These are phyloP conservation scores for Orbilia brochopaga DNA, from an alignment of 2,329 filamentous ascomycete genomes.

Conservation along the genomic window DNA sequence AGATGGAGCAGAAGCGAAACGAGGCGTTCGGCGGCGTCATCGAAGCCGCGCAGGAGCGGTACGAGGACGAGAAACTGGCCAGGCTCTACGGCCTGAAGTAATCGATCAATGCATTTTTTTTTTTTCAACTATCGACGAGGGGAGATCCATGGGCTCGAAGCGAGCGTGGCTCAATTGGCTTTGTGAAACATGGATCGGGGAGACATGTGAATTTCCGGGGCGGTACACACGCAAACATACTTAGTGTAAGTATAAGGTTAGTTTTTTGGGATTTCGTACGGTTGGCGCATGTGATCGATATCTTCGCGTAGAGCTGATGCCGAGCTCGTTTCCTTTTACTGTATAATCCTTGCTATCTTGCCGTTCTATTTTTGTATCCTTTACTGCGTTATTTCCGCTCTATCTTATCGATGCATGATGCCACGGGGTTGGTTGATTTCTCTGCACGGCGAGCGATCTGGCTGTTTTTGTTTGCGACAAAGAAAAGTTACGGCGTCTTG, in stretches of 20 bases:
- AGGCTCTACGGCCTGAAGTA: slow-evolving; percentile 49
- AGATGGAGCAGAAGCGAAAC: slow-evolving; percentile 45
- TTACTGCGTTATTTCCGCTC: slow-evolving; percentile 20
- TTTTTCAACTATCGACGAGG: slow-evolving; percentile 31
- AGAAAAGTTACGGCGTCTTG: slow-evolving; percentile 40
- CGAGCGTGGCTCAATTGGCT: slow-evolving; percentile 20
- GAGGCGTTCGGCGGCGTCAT: slow-evolving; percentile 45
- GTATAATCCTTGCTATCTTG: slow-evolving; percentile 18
- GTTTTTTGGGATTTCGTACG: slow-evolving; percentile 32
- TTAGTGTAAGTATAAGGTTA: slow-evolving; percentile 5
- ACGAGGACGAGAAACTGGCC: slow-evolving; percentile 49
- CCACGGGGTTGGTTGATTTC: slow-evolving; percentile 25
- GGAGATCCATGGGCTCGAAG: slow-evolving; percentile 48
- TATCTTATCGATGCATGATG: slow-evolving; percentile 13
- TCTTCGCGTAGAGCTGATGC: slow-evolving; percentile 40
- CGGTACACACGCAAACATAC: slow-evolving; percentile 2
- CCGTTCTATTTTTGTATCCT: slow-evolving; percentile 24
- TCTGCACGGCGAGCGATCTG: slow-evolving; percentile 29
- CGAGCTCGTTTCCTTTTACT: slow-evolving; percentile 31
- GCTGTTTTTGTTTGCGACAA: slow-evolving; percentile 16
- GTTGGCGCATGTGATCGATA: slow-evolving; percentile 50
- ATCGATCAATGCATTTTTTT: slow-evolving; percentile 28
- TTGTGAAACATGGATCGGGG: slow-evolving; percentile 40
- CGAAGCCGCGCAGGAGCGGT: slow-evolving; percentile 47
- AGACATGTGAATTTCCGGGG: slow-evolving; percentile 5